Percentiles rank a stretch among this genome's conserved stretches.
These are phyloP conservation scores for Botrytis medusae DNA, from an alignment of 2,329 filamentous ascomycete genomes.

Conservation along the genomic window DNA sequence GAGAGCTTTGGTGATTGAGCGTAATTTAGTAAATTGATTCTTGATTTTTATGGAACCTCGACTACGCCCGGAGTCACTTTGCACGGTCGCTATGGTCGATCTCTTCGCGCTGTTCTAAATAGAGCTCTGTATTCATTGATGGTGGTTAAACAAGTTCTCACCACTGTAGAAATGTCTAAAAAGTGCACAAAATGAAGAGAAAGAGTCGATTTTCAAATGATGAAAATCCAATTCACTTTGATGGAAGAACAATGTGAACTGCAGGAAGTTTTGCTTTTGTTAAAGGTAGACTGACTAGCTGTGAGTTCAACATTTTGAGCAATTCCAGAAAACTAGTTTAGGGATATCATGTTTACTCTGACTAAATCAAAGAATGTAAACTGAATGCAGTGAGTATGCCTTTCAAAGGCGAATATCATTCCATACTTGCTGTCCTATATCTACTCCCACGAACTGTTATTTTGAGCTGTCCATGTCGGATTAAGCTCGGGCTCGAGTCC, in stretches of 20 bases:
- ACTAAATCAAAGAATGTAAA: not conserved
- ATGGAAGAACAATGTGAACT: not conserved
- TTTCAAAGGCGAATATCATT: not conserved
- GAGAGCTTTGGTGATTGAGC: too few relatives aligned
- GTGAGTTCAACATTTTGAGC: not conserved
- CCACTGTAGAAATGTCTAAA: not conserved
- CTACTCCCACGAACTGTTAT: not conserved
- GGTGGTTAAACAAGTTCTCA: not conserved
- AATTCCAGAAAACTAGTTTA: not conserved
- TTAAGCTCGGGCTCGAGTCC: not conserved
- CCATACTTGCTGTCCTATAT: not conserved
- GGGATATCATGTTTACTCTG: not conserved
- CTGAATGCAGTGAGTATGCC: not conserved
- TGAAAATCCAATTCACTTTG: not conserved
- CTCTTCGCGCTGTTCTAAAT: too few relatives aligned
- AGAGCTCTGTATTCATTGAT: not conserved
- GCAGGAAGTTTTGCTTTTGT: not conserved
- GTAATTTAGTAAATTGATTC: too few relatives aligned
- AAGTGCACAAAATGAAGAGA: not conserved
- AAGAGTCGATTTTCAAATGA: not conserved
- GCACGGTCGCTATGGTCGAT: too few relatives aligned
- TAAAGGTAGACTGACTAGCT: not conserved
- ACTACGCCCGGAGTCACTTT: too few relatives aligned
- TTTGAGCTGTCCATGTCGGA: not conserved
- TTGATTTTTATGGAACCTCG: too few relatives aligned